Conservation (phyloP, 108 stramenopile species). For the Asterionellopsis glacialis region DNA sequence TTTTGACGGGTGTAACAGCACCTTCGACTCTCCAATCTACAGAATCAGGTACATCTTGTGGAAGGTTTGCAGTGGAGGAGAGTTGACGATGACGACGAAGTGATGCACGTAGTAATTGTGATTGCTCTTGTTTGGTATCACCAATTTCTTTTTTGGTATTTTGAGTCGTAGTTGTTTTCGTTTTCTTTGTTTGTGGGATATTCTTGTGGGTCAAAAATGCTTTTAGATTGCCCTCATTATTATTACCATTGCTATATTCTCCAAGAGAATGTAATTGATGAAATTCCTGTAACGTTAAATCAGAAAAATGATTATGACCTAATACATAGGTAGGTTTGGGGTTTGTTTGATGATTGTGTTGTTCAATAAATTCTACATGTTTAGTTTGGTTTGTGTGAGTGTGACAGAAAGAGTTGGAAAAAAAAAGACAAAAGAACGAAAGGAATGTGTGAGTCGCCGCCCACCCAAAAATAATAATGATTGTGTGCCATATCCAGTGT, state of each 20-base stretch:
- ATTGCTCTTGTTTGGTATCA: background rate
- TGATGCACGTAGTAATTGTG: background rate
- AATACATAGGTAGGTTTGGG: slow-evolving; percentile 46
- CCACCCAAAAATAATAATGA: too few relatives aligned
- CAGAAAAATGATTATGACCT: slow-evolving; percentile 85
- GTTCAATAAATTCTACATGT: slow-evolving; percentile 71
- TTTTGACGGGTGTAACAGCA: slow-evolving; percentile 79
- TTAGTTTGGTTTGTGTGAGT: too few relatives aligned
- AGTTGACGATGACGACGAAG: slow-evolving; percentile 1
- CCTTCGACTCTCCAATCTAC: slow-evolving; percentile 78
- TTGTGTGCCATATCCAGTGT: too few relatives aligned
- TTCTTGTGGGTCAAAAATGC: background rate
- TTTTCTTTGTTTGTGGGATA: too few relatives aligned
- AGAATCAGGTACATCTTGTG: slow-evolving; percentile 30
- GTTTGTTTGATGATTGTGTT: slow-evolving; percentile 58
- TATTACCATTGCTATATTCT: slow-evolving; percentile 32
- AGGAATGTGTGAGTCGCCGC: background rate
- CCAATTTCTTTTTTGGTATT: too few relatives aligned
- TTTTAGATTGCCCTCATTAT: slow-evolving; percentile 1
- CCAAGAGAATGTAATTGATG: slow-evolving; percentile 44
- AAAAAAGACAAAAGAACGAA: slow-evolving; percentile 7
- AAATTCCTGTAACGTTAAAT: slow-evolving; percentile 82
- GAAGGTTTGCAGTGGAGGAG: background rate
- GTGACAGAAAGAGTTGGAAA: too few relatives aligned
- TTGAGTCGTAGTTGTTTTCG: background rate